A percentile compares a stretch with the other conserved stretches of the same genome.
Conservation (phyloP, 2,329 filamentous ascomycete species). For the Leptographium lundbergii region DNA sequence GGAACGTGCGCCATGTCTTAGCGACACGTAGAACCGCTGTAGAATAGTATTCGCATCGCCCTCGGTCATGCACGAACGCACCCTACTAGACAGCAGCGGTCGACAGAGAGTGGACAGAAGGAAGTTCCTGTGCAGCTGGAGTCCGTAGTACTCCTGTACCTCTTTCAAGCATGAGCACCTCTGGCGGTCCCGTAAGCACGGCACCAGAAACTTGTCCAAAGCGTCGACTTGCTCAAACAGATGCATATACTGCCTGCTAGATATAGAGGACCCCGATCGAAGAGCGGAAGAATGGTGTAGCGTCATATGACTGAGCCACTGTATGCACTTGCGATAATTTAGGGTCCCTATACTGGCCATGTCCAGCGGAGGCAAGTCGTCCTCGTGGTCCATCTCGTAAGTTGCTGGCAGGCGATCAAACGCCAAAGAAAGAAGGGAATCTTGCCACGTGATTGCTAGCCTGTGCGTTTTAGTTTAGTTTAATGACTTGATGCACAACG, state of each 20-base stretch:
- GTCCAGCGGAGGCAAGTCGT: not conserved
- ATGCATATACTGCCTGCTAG: not conserved
- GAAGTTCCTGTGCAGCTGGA: not conserved
- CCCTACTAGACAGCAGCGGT: not conserved
- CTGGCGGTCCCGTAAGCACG: not conserved
- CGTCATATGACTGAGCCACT: not conserved
- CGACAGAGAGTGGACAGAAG: not conserved
- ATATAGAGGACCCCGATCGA: not conserved
- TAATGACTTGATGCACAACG: too few species aligned
- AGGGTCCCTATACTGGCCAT: not conserved
- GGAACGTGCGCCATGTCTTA: not conserved
- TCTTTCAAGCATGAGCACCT: not conserved
- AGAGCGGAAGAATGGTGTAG: not conserved
- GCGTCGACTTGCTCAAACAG: not conserved
- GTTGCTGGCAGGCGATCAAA: not conserved
- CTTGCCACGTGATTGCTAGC: not conserved
- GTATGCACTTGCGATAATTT: not conserved
- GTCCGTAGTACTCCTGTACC: not conserved
- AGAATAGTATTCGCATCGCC: not conserved
- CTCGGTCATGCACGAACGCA: not conserved
- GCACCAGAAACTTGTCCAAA: not conserved
- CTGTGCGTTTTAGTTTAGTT: not conserved
- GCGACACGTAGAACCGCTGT: not conserved
- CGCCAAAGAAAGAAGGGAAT: not conserved
- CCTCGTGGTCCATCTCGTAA: not conserved